Base-by-base conservation (phyloP, 2,329 filamentous ascomycete genomes). In the Colletotrichum brevisporum region DNA sequence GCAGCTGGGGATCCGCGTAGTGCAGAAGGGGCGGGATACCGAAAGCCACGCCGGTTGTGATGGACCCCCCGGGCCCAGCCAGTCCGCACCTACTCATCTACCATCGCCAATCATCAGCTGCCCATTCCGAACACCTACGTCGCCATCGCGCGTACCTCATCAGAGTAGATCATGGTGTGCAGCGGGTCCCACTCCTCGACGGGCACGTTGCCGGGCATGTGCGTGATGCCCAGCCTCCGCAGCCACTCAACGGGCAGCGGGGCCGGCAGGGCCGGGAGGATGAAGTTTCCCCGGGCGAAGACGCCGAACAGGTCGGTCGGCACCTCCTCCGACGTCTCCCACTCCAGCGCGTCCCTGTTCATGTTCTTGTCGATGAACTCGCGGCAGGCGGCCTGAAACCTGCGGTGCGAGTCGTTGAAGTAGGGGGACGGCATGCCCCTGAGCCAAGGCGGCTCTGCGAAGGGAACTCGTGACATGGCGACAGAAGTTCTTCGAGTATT, bases 101-200 rank as follows among this genome's bases (percentile, higher is more conserved):
- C 6, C 2, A 1, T 24, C n/a, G n/a, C n/a, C n/a, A n/a, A 12
- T 2, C 5, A n/a, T 15, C 6, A 15, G 18, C 27, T 31, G 27
- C 5, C 6, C 27, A 9, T 4, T 5, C 8, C 2, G 3, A 24
- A 21, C 45, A 21, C 13, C 8, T 5, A 4, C 4, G 2, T 10
- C 12, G 18, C 78, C 93, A 90, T 27, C 1, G 5, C 50, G 3
- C 50, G 21, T 53, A 76, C 75, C 73, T 76, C 92, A 74, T 94
- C 91, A 4, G 82, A 80, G 75, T 91, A 94, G 58, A 94, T 94
- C 62, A 90, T 83, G 0, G 86, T 89, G 75, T 94, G 91, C 10
- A 93, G 82, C 72, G 91, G 90, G 74, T 93, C 91, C 81, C 90
- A 94, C 27, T 94, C 90, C 75, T 94, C 91, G 2, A 94, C 87